A percentile compares a stretch with the other conserved stretches of the same genome.
Conservation (phyloP, 1,284 basidiomycete species). For the Ustilago loliicola region DNA sequence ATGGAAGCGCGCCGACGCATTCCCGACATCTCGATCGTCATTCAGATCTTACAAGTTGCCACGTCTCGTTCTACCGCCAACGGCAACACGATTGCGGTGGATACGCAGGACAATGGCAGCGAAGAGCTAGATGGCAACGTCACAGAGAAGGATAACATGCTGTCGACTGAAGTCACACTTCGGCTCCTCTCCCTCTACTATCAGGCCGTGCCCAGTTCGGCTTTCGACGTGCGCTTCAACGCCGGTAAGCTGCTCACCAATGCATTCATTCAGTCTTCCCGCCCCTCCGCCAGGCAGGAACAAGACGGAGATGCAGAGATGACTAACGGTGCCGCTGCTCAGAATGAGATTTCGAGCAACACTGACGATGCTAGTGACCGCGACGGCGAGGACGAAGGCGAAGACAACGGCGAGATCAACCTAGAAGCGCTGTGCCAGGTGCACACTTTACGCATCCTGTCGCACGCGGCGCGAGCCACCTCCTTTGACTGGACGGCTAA, state of each 20-base stretch:
- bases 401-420: conserved; percentile 72
- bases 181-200: conserved; percentile 87
- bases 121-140: conserved; percentile 35
- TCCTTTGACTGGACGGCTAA: conserved; percentile 76
- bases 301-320: conserved; percentile 7
- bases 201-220: conserved; percentile 79
- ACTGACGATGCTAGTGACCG: conserved; percentile 19
- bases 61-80: conserved; percentile 27
- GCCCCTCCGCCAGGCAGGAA: background rate
- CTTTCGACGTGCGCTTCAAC: conserved; percentile 85
- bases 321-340: background rate
- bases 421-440: conserved; percentile 79
- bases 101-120: background rate
- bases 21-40: conserved; percentile 69
- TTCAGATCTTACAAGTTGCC: conserved; percentile 68
- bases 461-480: conserved; percentile 34
- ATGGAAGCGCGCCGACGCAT: conserved; percentile 52
- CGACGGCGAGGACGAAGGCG: conserved; percentile 54
- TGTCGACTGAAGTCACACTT: conserved; percentile 83
- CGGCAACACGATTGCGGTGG: background rate
- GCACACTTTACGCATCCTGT: conserved; percentile 77
- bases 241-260: conserved; percentile 82
- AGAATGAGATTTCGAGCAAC: background rate
- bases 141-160: conserved; percentile 71
- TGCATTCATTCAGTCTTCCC: conserved; percentile 68